Evolutionary conservation across 345 rosid species (phyloP), one percentile per base, ranked within the genome.

Genomic region (Balakata baccata): DNA sequence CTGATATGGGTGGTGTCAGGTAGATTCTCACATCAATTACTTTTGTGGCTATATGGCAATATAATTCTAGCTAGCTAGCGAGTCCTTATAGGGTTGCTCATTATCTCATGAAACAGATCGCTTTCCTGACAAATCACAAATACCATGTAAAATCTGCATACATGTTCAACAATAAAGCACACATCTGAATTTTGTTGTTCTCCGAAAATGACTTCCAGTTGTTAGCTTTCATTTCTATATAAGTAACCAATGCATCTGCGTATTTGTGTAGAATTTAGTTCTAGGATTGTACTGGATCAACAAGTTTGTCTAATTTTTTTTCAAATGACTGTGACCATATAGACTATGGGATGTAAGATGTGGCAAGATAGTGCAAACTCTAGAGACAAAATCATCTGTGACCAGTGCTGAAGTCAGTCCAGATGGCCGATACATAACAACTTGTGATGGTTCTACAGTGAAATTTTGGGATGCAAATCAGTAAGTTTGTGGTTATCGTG

Each of bases 391-490:
- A 70, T 92, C 85, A 50, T 87, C 98, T 51, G 98, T 92, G 63
- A 94, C 98, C 39, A 89, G 97, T 80, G 92, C 97, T 72, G 98
- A 94, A 87, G 98, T 90, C 74, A 90, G 98, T 81, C 98, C 71
- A 81, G 96, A 92, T 82, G 97, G 97, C 57, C 89, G 92, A 39
- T 92, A 89, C 80, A 94, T 94, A 74, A 94, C 98, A 10, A 94
- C 98, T 61, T 92, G 94, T 59, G 97, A 94, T 73, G 98, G 97
- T 58, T 88, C 95, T 46, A 89, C 89, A 22, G 94, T 94, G 75
- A 92, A 94, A 80, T 94, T 94, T 75, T 94, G 98, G 98, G 98
- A 94, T 82, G 92, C 98, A 62, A 94, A 88, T 80, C 96, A 90
- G 98, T 94, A 86, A 82, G 97, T 85, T 29, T 29, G 34, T 29